Percentiles rank a stretch among this genome's conserved stretches.
Evolutionary conservation across 2,329 filamentous ascomycete species (phyloP).

Genomic region (Microcyclosporella mali): DNA sequence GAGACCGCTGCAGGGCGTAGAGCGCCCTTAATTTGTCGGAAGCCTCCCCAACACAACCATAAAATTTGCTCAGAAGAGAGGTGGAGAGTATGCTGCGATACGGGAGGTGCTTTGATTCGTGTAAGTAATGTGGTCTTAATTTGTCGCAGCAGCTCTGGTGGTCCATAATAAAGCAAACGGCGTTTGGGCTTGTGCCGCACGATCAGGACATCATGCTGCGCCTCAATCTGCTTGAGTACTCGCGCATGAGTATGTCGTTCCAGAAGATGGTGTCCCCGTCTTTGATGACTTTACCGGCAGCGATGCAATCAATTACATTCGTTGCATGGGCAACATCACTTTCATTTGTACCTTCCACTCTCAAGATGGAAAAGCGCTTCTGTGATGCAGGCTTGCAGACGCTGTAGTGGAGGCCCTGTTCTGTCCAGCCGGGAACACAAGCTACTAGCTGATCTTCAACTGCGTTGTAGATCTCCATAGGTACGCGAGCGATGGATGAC

Average conservation of each 20-base stretch:
- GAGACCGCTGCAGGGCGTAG: background rate
- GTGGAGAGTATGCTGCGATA: background rate
- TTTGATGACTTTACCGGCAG: conserved; percentile 1
- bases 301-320: conserved; percentile 4
- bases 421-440: background rate
- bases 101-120: background rate
- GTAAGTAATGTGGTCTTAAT: background rate
- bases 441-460: conserved; percentile 6
- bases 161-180: background rate
- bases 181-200: background rate
- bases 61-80: background rate
- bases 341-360: conserved; percentile 1
- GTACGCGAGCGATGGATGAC: conserved; percentile 3
- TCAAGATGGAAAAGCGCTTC: conserved; percentile 4
- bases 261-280: background rate
- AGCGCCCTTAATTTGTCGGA: background rate
- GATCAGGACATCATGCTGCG: background rate
- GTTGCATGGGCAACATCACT: conserved; percentile 1
- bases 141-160: background rate
- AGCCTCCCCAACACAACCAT: background rate
- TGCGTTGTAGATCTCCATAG: conserved; percentile 4
- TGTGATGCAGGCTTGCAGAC: background rate
- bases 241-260: background rate
- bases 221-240: background rate
- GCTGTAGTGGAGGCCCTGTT: conserved; percentile 3